A percentile compares a stretch with the other conserved stretches of the same genome.
These are phyloP conservation scores for Dictyostelium discoideum DNA, from an alignment of 78 protist species.

Conservation along the genomic window DNA sequence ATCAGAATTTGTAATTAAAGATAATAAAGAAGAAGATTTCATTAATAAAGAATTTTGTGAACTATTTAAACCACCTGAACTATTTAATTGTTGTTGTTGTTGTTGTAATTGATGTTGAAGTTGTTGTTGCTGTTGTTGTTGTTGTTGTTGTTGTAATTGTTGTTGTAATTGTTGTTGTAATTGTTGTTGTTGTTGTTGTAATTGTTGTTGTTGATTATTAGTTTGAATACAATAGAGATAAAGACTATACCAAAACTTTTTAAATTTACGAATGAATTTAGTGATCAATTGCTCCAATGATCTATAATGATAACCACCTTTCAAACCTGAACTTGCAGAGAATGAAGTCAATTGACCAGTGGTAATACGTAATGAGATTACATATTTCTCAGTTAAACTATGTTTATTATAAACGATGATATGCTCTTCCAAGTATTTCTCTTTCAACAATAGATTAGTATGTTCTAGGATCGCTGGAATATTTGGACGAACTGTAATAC, in stretches of 20 bases:
- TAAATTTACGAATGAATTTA: conserved; percentile 46
- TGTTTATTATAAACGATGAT: conserved; percentile 45
- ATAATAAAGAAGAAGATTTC: conserved; percentile 10
- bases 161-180: neutral
- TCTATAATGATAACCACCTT: conserved; percentile 77
- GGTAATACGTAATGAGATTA: conserved; percentile 49
- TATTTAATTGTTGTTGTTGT: neutral
- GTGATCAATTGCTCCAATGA: conserved; percentile 36
- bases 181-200: neutral
- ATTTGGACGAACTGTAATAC: conserved; percentile 36
- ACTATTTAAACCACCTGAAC: neutral
- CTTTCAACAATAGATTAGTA: conserved; percentile 31
- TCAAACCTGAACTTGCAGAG: conserved; percentile 69
- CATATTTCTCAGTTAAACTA: conserved; percentile 46
- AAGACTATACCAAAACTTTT: conserved; percentile 55
- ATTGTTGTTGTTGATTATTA: neutral
- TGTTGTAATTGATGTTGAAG: conserved; percentile 8
- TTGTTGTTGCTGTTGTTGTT: conserved; percentile 22
- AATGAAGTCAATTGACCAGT: conserved; percentile 68
- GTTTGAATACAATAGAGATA: neutral
- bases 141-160: conserved; percentile 13
- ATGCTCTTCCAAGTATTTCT: conserved; percentile 69
- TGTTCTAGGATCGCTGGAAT: conserved; percentile 32
- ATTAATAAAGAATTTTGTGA: conserved; percentile 4
- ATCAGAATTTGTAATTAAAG: neutral